These are phyloP conservation scores for Luffa aegyptiaca DNA, from an alignment of 306 rosid genomes.

Conservation along the genomic window DNA sequence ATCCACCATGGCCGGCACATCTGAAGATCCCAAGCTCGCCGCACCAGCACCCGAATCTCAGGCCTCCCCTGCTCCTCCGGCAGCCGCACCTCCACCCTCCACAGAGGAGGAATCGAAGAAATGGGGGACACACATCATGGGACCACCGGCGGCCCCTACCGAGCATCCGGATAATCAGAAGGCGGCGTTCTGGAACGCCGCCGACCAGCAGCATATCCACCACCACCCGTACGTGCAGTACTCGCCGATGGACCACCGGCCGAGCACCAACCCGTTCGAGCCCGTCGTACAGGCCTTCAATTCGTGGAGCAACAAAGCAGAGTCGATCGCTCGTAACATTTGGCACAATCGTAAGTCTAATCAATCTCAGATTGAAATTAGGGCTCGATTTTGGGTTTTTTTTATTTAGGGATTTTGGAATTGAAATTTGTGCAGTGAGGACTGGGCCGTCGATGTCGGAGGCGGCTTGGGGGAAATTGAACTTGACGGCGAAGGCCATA, in stretches of 20 bases:
- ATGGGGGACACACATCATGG: conserved; percentile 49
- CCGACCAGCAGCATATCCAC: conserved; percentile 17
- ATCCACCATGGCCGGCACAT: conserved; percentile 15
- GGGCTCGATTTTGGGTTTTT: neutral
- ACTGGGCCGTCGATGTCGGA: conserved; percentile 28
- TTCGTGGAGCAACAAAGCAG: conserved; percentile 36
- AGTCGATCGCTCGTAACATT: conserved; percentile 33
- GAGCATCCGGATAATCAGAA: conserved; percentile 36
- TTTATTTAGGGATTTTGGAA: neutral
- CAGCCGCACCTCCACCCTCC: neutral
- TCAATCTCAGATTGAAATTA: neutral
- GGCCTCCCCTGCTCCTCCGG: conserved; percentile 1
- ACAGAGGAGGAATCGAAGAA: conserved; percentile 32
- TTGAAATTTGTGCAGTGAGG: conserved; percentile 20
- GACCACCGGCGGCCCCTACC: conserved; percentile 25
- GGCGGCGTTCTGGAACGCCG: conserved; percentile 33
- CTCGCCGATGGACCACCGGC: conserved; percentile 22
- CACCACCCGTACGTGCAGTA: conserved; percentile 35
- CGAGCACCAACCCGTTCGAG: conserved; percentile 31
- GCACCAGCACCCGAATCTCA: neutral
- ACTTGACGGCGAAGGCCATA: conserved; percentile 36
- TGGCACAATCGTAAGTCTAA: conserved; percentile 37
- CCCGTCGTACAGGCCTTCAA: conserved; percentile 26
- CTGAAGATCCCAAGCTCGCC: conserved; percentile 3
- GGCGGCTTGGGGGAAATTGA: conserved; percentile 42